These are phyloP conservation scores for Scenedesmus sp. DNA, from an alignment of 163 green algal genomes.

Conservation along the genomic window DNA sequence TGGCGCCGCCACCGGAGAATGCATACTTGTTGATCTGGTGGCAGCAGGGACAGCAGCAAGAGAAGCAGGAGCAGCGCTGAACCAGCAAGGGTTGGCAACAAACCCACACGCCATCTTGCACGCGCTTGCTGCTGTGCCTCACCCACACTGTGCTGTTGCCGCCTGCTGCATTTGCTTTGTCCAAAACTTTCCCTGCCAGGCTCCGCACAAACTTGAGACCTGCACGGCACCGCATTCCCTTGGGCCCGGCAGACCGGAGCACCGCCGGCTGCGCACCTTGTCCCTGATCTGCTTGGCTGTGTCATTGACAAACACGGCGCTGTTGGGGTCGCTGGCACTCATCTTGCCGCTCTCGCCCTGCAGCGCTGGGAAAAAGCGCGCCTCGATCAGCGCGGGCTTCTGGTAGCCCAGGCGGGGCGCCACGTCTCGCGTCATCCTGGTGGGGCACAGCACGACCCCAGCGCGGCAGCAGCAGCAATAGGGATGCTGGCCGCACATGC, in stretches of 20 bases:
- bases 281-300: constrained; percentile 95
- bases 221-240: too few species aligned
- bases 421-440: constrained; percentile 95
- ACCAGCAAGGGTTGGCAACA: neutral
- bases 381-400: constrained; percentile 98
- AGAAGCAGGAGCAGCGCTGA: neutral
- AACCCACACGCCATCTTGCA: neutral
- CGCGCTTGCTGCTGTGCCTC: neutral
- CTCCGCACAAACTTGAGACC: neutral
- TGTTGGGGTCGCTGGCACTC: constrained; percentile 91
- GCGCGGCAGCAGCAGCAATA: constrained; percentile 8
- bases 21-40: constrained; percentile 93
- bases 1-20: constrained; percentile 93
- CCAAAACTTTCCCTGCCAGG: neutral
- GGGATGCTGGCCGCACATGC: neutral
- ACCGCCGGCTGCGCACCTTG: too few species aligned
- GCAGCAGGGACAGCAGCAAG: neutral
- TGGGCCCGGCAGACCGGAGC: too few species aligned
- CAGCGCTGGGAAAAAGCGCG: constrained; percentile 98
- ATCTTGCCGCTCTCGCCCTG: constrained; percentile 99
- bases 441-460: too few species aligned
- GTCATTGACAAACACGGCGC: constrained; percentile 97
- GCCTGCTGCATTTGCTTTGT: neutral
- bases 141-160: neutral
- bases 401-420: constrained; percentile 90